Base-by-base conservation (phyloP, 2,329 filamentous ascomycete species). In the Diaporthe sp. region DNA sequence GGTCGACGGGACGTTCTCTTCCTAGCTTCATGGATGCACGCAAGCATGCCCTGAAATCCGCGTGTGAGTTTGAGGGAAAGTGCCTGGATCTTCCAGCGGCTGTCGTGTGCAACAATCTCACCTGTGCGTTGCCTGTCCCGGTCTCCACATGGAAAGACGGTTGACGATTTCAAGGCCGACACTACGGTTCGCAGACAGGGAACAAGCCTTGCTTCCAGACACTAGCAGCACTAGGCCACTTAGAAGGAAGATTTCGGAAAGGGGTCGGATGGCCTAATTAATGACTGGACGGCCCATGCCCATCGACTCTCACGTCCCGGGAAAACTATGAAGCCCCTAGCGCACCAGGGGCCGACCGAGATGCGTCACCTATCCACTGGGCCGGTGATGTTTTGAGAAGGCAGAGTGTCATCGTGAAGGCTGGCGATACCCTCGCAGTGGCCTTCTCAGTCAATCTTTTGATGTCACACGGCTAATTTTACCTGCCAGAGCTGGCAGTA, bases 121-220 rank as follows among this genome's bases (percentile, higher is more conserved):
- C 33, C 64, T 68, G 64, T 40, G 54, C 33, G 22, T 61, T 40
- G 71, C 60, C 58, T 73, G 71, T 61, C 58, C 58, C 60, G 7
- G 33, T 45, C 40, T n/a, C 58, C 42, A 64, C 35, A 67, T 61
- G 33, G 58, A 22, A 28, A 70, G 52, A 47, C 22, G 64, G 47
- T 54, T 42, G 55, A 67, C 38, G 64, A 54, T 55, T 55, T 10
- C 50, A 42, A 38, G 30, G 35, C 47, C 47, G 40, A 72, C 25
- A 22, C 38, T 45, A 71, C 50, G 73, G 38, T 42, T 38, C 60
- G 22, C 22, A 54, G 55, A 72, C 73, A 67, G 71, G 68, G 73
- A 54, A 74, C 69, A 72, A 64, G 73, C 73, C 52, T 70, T 73
- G 33, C 47, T 42, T 74, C 47, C 68, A 72, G 50, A 66, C 68